These are phyloP conservation scores for Penicillium simplicissimum DNA, from an alignment of 495 filamentous ascomycete species.

Conservation along the genomic window DNA sequence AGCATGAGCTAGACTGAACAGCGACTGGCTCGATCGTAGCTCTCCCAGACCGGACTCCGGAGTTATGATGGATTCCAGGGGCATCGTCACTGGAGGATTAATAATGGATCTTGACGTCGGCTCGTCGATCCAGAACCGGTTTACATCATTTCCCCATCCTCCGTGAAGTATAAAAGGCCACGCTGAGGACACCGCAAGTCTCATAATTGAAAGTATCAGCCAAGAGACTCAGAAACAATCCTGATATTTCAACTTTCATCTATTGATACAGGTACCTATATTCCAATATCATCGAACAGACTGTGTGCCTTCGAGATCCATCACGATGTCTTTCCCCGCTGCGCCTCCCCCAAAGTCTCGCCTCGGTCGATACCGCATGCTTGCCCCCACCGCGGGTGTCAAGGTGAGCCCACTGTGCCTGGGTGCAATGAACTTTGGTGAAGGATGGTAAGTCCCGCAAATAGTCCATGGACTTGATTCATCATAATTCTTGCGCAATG, in stretches of 20 bases:
- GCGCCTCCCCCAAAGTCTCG: conserved; percentile 24
- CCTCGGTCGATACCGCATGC: conserved; percentile 58
- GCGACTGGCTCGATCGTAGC: background rate
- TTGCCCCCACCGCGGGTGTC: conserved; percentile 58
- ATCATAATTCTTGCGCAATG: background rate
- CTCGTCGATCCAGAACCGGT: background rate
- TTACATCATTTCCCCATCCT: conserved; percentile 12
- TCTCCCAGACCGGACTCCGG: background rate
- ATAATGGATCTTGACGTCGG: background rate
- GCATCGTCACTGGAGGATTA: conserved; percentile 6
- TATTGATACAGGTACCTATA: background rate
- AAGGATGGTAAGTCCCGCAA: conserved; percentile 41
- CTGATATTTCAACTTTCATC: too few relatives aligned
- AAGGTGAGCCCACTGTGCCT: conserved; percentile 62
- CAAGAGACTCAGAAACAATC: too few relatives aligned
- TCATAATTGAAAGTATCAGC: background rate
- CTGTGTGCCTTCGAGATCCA: background rate
- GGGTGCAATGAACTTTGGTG: conserved; percentile 64
- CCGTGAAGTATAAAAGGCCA: background rate
- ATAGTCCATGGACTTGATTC: background rate
- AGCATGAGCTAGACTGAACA: background rate
- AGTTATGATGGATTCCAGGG: background rate
- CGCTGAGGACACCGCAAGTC: background rate
- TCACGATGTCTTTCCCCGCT: conserved; percentile 10
- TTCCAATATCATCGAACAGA: too few relatives aligned